Conservation (phyloP, 2,329 filamentous ascomycete genomes). For the Fusarium secorum region DNA sequence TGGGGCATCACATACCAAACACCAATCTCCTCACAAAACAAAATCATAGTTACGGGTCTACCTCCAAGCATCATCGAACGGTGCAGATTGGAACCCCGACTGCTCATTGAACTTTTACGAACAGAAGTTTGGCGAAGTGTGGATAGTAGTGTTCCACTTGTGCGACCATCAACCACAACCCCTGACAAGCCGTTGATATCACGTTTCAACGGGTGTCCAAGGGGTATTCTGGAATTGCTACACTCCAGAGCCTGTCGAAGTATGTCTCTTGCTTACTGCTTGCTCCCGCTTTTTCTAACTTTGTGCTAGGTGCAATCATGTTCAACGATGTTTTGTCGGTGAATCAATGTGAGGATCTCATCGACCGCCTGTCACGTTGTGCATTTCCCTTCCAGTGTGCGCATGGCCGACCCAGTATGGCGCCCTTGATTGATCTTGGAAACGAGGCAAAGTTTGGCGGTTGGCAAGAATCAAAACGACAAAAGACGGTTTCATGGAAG, state of each 20-base stretch:
- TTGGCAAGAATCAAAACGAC: conserved; percentile 37
- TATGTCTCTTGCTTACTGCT: conserved; percentile 40
- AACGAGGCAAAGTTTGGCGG: conserved; percentile 35
- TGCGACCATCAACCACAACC: neutral
- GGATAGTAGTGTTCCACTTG: conserved; percentile 49
- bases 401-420: conserved; percentile 75
- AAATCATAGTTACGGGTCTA: conserved; percentile 63
- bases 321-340: conserved; percentile 75
- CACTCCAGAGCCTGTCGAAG: conserved; percentile 80
- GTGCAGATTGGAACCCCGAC: conserved; percentile 73
- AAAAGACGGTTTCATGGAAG: conserved; percentile 25
- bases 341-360: conserved; percentile 65
- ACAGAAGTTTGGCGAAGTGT: conserved; percentile 74
- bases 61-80: conserved; percentile 79
- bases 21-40: conserved; percentile 39
- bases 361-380: conserved; percentile 66
- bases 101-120: conserved; percentile 78
- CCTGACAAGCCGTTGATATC: conserved; percentile 61
- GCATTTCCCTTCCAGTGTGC: conserved; percentile 84
- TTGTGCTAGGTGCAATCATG: conserved; percentile 71
- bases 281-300: conserved; percentile 3
- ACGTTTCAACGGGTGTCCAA: conserved; percentile 73
- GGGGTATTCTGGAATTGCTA: conserved; percentile 77
- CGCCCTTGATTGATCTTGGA: conserved; percentile 65
- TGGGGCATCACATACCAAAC: conserved; percentile 78